Conservation (phyloP, 495 filamentous ascomycete genomes). For the Acidomyces sp. region DNA sequence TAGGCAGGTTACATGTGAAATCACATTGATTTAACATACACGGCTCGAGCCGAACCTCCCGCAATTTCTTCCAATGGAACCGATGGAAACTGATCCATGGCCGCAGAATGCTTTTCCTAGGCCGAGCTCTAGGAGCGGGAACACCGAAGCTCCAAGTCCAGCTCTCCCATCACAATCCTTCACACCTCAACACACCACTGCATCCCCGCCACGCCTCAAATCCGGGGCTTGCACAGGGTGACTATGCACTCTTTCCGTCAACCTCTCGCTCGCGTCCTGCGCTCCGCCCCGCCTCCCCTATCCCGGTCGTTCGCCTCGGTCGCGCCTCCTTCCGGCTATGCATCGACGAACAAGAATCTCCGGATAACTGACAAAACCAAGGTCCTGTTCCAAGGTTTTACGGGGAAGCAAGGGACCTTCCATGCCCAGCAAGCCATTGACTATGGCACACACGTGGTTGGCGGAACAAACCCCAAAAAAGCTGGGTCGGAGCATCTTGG, state of each 20-base stretch:
- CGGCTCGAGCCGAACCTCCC: too few relatives aligned
- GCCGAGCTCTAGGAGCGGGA: too few relatives aligned
- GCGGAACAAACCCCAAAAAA: slow-evolving; percentile 98
- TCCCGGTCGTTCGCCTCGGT: slow-evolving; percentile 55
- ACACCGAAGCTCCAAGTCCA: too few relatives aligned
- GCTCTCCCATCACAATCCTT: slow-evolving; percentile 2
- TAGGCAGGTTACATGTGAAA: too few relatives aligned
- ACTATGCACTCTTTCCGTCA: slow-evolving; percentile 31
- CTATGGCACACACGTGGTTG: slow-evolving; percentile 87
- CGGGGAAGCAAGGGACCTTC: slow-evolving; percentile 86
- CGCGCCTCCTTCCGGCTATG: slow-evolving; percentile 45
- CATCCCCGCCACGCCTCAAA: background rate
- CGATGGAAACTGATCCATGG: too few relatives aligned
- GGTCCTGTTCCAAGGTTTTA: slow-evolving; percentile 96
- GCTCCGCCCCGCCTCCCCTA: slow-evolving; percentile 25
- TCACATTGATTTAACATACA: too few relatives aligned
- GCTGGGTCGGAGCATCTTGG: slow-evolving; percentile 80
- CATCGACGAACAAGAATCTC: slow-evolving; percentile 75
- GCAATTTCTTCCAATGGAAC: too few relatives aligned
- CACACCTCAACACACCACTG: background rate
- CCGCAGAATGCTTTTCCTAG: too few relatives aligned
- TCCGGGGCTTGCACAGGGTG: slow-evolving; percentile 1
- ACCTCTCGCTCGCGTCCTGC: slow-evolving; percentile 27
- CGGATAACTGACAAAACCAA: slow-evolving; percentile 84
- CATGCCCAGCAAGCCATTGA: slow-evolving; percentile 93